These are phyloP conservation scores for Perkinsus chesapeaki DNA, from an alignment of 169 alveolate species.

Conservation along the genomic window DNA sequence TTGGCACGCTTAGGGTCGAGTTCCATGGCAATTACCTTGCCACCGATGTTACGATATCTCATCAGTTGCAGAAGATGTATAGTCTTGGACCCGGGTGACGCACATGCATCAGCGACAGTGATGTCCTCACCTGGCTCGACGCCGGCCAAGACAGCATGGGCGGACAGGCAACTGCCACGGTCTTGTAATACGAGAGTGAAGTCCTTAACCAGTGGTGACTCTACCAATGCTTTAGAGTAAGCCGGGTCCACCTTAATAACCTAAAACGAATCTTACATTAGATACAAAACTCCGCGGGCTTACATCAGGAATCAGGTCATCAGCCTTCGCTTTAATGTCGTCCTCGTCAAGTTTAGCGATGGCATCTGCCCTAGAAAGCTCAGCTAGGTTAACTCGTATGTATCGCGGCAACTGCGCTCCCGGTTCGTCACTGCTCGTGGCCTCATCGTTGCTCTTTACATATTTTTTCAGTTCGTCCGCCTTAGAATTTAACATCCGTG, in stretches of 20 bases:
- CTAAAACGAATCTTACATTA: not conserved
- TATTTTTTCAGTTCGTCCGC: not conserved
- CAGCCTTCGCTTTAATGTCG: not conserved
- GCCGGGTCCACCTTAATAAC: not conserved
- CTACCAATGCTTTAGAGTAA: not conserved
- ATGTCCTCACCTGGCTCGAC: conserved; percentile 23
- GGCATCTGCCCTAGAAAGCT: not conserved
- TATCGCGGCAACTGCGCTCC: conserved; percentile 19
- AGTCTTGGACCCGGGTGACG: conserved; percentile 34
- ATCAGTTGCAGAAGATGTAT: conserved; percentile 7
- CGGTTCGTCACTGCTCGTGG: not conserved
- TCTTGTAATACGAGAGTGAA: conserved; percentile 21
- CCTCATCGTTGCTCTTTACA: not conserved
- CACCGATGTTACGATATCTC: conserved; percentile 15
- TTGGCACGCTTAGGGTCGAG: conserved; percentile 17
- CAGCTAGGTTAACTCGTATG: conserved; percentile 12
- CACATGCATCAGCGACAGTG: conserved; percentile 32
- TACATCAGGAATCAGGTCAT: not conserved
- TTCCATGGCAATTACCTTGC: conserved; percentile 23
- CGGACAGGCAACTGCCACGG: conserved; percentile 30
- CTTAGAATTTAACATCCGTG: not conserved
- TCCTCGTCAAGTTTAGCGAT: not conserved
- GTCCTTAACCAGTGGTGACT: not conserved
- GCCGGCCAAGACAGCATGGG: not conserved
- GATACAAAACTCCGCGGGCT: not conserved